A percentile compares a stretch with the other conserved stretches of the same genome.
Conservation (phyloP, 2,329 filamentous ascomycete genomes). For the Fusarium setosum region DNA sequence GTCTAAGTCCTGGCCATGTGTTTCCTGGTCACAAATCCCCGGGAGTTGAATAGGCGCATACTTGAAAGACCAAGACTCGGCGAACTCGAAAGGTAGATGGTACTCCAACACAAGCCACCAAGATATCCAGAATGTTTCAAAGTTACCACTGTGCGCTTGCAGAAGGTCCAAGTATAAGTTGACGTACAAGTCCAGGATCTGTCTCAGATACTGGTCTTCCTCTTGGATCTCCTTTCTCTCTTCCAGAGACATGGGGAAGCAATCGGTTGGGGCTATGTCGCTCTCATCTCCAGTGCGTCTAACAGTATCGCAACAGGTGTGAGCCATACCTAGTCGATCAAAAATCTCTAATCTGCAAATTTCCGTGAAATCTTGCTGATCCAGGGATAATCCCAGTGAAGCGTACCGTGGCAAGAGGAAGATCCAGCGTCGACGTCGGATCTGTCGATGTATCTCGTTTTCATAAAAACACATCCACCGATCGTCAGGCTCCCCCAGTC, state of each 20-base stretch:
- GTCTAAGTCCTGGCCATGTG: too few species aligned
- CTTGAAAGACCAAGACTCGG: too few species aligned
- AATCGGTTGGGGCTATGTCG: background rate
- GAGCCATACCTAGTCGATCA: constrained; percentile 2
- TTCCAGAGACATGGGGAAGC: background rate
- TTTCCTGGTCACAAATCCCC: too few species aligned
- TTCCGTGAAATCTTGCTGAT: background rate
- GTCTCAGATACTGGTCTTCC: background rate
- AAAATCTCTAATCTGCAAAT: constrained; percentile 4
- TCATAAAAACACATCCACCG: background rate
- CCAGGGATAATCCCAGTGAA: background rate
- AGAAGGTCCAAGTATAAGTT: background rate
- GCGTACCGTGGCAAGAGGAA: background rate
- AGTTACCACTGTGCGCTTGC: background rate
- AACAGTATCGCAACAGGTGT: background rate
- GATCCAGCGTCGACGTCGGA: constrained; percentile 1
- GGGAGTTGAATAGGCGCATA: too few species aligned
- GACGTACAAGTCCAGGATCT: background rate
- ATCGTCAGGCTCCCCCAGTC: background rate
- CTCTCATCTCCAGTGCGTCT: too few species aligned
- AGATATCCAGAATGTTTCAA: background rate
- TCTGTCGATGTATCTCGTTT: accelerated
- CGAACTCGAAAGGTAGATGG: background rate
- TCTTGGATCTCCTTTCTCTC: background rate
- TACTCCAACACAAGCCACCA: constrained; percentile 1